Base-by-base conservation (phyloP, 768 basidiomycete species). In the Termitomyces eurrhizus region DNA sequence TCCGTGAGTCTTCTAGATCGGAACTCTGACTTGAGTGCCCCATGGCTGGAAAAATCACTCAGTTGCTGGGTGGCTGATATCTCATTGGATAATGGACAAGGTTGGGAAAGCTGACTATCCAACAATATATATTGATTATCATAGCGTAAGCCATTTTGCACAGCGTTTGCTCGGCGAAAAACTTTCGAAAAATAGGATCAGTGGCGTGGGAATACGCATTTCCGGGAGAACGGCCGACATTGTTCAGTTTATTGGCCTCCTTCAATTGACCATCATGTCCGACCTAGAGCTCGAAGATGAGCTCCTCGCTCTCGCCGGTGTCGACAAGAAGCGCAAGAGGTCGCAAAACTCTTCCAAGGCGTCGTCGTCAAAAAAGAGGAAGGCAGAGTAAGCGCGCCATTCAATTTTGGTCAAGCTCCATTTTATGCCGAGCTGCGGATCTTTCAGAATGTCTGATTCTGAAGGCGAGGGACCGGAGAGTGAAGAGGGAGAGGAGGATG, bases 241-340 rank as follows among this genome's bases (percentile, higher is more conserved):
- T 52, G 41, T 55, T 55, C 53, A 11, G 35, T 7, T 7, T 37
- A 33, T 56, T 51, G 48, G 48, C 45, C 46, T 57, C 46, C 55
- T 56, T 36, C 60, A 44, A 50, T 56, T 46, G 24, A 55, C 59
- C 55, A 61, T 41, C 54, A 83, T 82, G 81, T 81, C 80, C 29
- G 80, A 80, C 68, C 76, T 78, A 61, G 79, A 75, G 59, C 75
- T 83, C 62, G 82, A 83, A 68, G 89, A 91, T 66, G 89, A 93
- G 70, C 85, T 94, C 32, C 86, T 94, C 46, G 90, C 83, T 67
- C 87, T 95, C 48, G 89, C 89, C 0, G 91, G 88, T 1, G 89
- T 72, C 54, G 86, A 88, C 70, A 89, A 86, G 71, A 86, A 86
- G 63, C 81, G 80, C 60, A 87, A 85, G 71, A 77, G 80, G 62